Conservation (phyloP, 805 yeast species). For the Lachancea mirantina region DNA sequence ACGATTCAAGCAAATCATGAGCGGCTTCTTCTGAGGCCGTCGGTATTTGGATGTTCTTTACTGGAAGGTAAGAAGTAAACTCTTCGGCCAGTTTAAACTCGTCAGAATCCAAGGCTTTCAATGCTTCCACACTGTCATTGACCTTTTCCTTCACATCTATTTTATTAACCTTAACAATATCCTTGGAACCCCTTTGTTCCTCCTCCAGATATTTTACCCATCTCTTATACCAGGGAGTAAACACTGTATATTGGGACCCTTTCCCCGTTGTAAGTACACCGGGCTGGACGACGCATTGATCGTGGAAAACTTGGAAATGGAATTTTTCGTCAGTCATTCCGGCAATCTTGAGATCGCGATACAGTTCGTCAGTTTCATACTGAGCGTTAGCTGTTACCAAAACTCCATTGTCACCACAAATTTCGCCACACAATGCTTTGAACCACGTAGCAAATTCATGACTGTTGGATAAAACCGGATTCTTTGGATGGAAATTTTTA, state of each 20-base stretch:
- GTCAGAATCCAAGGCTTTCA: slow-evolving; percentile 2
- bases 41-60: slow-evolving; percentile 7
- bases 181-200: slow-evolving; percentile 7
- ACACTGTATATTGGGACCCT: slow-evolving; percentile 40
- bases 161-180: slow-evolving; percentile 4
- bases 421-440: slow-evolving; percentile 11
- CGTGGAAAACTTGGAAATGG: slow-evolving; percentile 29
- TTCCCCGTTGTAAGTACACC: slow-evolving; percentile 35
- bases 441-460: slow-evolving; percentile 21
- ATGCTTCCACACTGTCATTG: slow-evolving; percentile 10
- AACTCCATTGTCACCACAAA: slow-evolving; percentile 4
- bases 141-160: slow-evolving; percentile 4
- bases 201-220: slow-evolving; percentile 33
- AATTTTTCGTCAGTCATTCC: slow-evolving; percentile 8
- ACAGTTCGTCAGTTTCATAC: slow-evolving; percentile 33
- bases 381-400: slow-evolving; percentile 29
- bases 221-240: slow-evolving; percentile 42
- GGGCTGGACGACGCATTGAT: slow-evolving; percentile 39
- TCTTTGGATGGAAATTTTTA: slow-evolving; percentile 18
- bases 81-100: slow-evolving; percentile 17
- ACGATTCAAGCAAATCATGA: slow-evolving; percentile 13
- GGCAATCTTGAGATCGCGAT: slow-evolving; percentile 22
- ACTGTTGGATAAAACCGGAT: slow-evolving; percentile 13
- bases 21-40: slow-evolving; percentile 19
- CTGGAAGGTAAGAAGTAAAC: slow-evolving; percentile 14